Evolutionary conservation across 441 rosid species (phyloP).

Genomic region (Isatis lusitanica): DNA sequence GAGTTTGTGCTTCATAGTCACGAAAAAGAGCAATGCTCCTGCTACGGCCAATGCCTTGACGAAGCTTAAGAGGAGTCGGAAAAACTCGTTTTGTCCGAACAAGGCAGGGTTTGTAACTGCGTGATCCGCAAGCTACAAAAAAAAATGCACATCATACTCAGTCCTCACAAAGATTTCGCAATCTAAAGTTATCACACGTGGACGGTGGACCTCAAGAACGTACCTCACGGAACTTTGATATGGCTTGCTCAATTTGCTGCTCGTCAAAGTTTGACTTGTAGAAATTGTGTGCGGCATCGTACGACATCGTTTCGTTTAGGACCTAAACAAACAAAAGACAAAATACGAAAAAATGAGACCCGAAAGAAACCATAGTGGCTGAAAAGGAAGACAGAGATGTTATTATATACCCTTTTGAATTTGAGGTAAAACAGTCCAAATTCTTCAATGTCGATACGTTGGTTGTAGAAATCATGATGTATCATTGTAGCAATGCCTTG

Average conservation of each 20-base stretch:
- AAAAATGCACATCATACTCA: background rate
- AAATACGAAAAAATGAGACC: background rate
- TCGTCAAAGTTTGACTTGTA: slow-evolving; percentile 38
- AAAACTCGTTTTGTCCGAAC: slow-evolving; percentile 35
- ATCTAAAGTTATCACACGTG: background rate
- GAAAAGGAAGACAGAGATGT: background rate
- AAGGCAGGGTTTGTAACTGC: slow-evolving; percentile 18
- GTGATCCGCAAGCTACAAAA: slow-evolving; percentile 33
- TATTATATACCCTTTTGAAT: slow-evolving; percentile 22
- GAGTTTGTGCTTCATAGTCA: slow-evolving; percentile 33
- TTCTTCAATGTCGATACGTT: slow-evolving; percentile 27
- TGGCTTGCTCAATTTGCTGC: slow-evolving; percentile 24
- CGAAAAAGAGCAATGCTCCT: slow-evolving; percentile 37
- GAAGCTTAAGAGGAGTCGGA: slow-evolving; percentile 21
- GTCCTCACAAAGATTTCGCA: background rate
- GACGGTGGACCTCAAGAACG: background rate
- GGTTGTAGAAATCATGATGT: slow-evolving; percentile 35
- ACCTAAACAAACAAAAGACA: slow-evolving; percentile 1
- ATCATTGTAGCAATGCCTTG: slow-evolving; percentile 33
- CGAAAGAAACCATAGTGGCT: background rate
- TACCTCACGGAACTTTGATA: slow-evolving; percentile 34
- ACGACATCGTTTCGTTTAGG: slow-evolving; percentile 32
- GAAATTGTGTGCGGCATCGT: slow-evolving; percentile 21
- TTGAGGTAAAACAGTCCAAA: slow-evolving; percentile 33
- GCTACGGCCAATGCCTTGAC: slow-evolving; percentile 25